Evolutionary conservation across 2,329 filamentous ascomycete species (phyloP), one percentile per base, ranked within the genome.

Genomic region (Ophiostoma ulmi): DNA sequence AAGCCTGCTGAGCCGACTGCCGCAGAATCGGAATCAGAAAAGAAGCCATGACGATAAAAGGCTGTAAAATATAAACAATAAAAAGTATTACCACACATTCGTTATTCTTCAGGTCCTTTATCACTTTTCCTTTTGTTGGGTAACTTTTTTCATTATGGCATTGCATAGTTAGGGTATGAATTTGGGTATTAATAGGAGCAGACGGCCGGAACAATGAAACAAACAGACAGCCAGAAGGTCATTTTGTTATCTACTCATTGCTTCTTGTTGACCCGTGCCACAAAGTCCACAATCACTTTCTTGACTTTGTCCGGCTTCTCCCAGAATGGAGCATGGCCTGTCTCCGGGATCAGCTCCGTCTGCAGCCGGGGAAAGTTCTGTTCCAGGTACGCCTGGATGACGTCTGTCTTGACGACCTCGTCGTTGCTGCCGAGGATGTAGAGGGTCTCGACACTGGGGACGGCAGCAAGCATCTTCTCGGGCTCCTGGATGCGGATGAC

Each of bases 301-400:
- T 69, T 69, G 4, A 69, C 64, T 36, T 69, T 65, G 2, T 44
- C 63, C 0, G 70, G 69, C 66, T 69, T 67, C 67, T 73, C 72
- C 72, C 72, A 73, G n/a, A 72, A 73, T 1, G 61, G 64, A 0
- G 69, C n/a, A 63, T 73, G 72, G 35, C 68, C 72, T 0, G 70
- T 58, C 5, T 69, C 66, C 2, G 67, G 14, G 1, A 73, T 36
- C 2, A 61, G 38, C n/a, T 67, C 39, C 11, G 70, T 55, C 35
- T 72, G 20, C n/a, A 70, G 13, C 2, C 52, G 64, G 13, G 70
- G 41, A 10, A 73, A 72, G 1, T 38, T 52, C 5, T 48, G n/a
- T 11, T n/a, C 11, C 31, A 58, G 44, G 17, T 48, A 17, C 2
- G 58, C 10, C 11, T 64, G 38, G 35, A 72, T 39, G 31, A 35